Conservation (phyloP, 2,329 filamentous ascomycete species). For the Fusarium miscanthi region DNA sequence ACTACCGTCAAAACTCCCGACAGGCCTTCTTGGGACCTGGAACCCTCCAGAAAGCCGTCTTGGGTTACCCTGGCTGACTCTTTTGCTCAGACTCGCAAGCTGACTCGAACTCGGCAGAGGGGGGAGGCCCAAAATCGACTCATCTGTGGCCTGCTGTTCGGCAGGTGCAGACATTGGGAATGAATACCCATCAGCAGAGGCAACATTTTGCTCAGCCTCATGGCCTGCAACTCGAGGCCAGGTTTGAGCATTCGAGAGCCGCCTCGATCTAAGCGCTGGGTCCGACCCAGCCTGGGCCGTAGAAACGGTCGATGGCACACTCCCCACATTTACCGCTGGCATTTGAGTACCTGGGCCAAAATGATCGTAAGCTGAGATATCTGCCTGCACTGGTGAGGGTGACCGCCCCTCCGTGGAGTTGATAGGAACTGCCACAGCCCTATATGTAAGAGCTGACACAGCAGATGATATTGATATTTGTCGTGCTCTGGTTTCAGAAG, state of each 20-base stretch:
- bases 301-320: slow-evolving; percentile 41
- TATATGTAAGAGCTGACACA: slow-evolving; percentile 13
- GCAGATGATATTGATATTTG: slow-evolving; percentile 34
- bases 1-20: slow-evolving; percentile 50
- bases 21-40: slow-evolving; percentile 54
- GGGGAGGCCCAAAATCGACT: slow-evolving; percentile 52
- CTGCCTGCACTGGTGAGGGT: slow-evolving; percentile 14
- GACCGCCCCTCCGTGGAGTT: slow-evolving; percentile 2
- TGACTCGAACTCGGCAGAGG: slow-evolving; percentile 55
- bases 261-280: slow-evolving; percentile 40
- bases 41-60: slow-evolving; percentile 58
- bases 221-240: slow-evolving; percentile 57
- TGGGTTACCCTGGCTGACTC: slow-evolving; percentile 53
- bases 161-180: slow-evolving; percentile 54
- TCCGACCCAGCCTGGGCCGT: slow-evolving; percentile 18
- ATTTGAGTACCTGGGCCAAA: slow-evolving; percentile 26
- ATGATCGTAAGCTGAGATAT: slow-evolving; percentile 10
- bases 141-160: slow-evolving; percentile 44
- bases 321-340: slow-evolving; percentile 47
- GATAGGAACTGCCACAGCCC: slow-evolving; percentile 27
- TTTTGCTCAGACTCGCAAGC: slow-evolving; percentile 51
- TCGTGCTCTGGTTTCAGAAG: slow-evolving; percentile 6
- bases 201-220: slow-evolving; percentile 38
- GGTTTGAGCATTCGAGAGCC: slow-evolving; percentile 54
- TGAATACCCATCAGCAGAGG: slow-evolving; percentile 50